A percentile compares a stretch with the other conserved stretches of the same genome.
These are phyloP conservation scores for Kazachstania sp. DNA, from an alignment of 1,139 yeast species.

Conservation along the genomic window DNA sequence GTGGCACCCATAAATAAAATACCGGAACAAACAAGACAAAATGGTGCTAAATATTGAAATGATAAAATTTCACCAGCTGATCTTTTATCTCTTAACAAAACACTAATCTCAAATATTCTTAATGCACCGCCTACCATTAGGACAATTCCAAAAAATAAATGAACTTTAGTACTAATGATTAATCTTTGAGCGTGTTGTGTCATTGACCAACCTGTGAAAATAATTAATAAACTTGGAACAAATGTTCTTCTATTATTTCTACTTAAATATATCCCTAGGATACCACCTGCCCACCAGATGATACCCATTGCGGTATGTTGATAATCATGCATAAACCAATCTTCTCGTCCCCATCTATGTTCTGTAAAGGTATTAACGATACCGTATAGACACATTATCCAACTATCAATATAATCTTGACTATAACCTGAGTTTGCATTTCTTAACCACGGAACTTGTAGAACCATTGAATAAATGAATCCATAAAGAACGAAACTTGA, in stretches of 20 bases:
- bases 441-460: conserved; percentile 63
- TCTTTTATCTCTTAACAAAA: conserved; percentile 53
- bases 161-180: conserved; percentile 74
- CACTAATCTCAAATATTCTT: conserved; percentile 69
- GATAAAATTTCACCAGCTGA: conserved; percentile 46
- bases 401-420: conserved; percentile 80
- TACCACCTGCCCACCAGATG: conserved; percentile 92
- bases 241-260: conserved; percentile 57
- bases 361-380: conserved; percentile 90
- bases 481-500: conserved; percentile 77
- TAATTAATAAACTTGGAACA: conserved; percentile 70
- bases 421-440: conserved; percentile 42
- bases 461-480: conserved; percentile 53
- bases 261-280: conserved; percentile 70
- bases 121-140: conserved; percentile 70
- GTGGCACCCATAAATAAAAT: conserved; percentile 82
- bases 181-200: conserved; percentile 74
- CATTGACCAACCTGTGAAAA: conserved; percentile 93
- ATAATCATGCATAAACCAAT: conserved; percentile 84
- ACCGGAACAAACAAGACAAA: conserved; percentile 71
- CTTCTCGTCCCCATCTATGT: conserved; percentile 84
- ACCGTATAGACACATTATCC: conserved; percentile 82
- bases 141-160: conserved; percentile 73
- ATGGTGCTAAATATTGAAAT: conserved; percentile 80
- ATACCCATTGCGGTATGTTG: conserved; percentile 96